Evolutionary conservation across 2,329 filamentous ascomycete species (phyloP), one percentile per base, ranked within the genome.

Genomic region (Sarocladiaceae sp.): DNA sequence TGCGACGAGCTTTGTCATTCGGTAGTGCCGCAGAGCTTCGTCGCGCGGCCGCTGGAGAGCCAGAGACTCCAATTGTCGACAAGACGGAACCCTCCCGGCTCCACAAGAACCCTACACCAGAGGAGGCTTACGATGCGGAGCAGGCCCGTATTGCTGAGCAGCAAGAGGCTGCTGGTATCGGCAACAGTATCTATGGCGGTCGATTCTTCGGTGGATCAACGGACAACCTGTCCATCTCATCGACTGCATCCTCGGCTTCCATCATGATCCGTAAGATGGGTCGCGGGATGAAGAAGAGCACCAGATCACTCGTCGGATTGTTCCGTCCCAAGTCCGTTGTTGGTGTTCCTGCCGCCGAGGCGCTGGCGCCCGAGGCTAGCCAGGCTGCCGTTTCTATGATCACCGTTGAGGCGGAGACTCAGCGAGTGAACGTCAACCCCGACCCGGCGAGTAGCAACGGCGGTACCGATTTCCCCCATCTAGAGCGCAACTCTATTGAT

Each of bases 201-300:
- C 84, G 85, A 51, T 78, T 91, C 51, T 96, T 97, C 60, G 79
- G 83, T 13, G 85, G 88, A 12, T 98, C 93, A 4, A 97, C 88
- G 0, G 93, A 98, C 64, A 97, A 97, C 54, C 67, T 98, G 34
- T 94, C 88, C 12, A 88, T 94, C 51, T 91, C 87, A 1, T 94
- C 88, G 3, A 94, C 88, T 9, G 88, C 88, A 16, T 94, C 88
- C 6, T 94, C 88, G 16, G 88, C 88, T 26, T 94, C 88, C 23
- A 82, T 94, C 55, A 94, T 94, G 88, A 85, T 98, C 53, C 82
- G 93, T 44, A 98, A 98, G 70, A 98, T 98, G 93, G 93, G 93
- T 45, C 88, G 89, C 52, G 90, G 91, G n/a, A 85, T 97, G 81
- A 97, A 95, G 76, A 94, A 93, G 66, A 84, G 88, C 43, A 85